A percentile compares a stretch with the other conserved stretches of the same genome.
Conservation (phyloP, 2,329 filamentous ascomycete species). For the Beauveria caledonica region DNA sequence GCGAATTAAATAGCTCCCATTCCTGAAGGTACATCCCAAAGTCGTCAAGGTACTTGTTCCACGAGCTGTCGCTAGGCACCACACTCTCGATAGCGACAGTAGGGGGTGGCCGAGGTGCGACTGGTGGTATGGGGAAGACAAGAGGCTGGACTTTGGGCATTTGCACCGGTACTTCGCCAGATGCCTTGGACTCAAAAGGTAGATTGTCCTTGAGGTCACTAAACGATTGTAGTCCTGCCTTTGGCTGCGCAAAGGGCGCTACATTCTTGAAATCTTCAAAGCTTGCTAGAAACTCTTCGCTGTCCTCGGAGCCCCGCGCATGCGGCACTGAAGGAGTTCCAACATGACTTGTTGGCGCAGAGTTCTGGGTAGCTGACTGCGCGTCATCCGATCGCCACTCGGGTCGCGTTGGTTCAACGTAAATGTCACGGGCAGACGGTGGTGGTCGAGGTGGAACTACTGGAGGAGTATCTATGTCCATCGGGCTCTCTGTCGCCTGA, state of each 20-base stretch:
- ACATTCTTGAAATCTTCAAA: conserved; percentile 49
- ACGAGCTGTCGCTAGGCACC: conserved; percentile 34
- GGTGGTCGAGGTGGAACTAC: conserved; percentile 18
- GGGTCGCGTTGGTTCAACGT: conserved; percentile 49
- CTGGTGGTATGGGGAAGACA: conserved; percentile 40
- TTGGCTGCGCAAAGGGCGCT: conserved; percentile 42
- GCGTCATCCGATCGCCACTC: conserved; percentile 50
- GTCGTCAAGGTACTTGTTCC: conserved; percentile 43
- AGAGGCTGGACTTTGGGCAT: conserved; percentile 28
- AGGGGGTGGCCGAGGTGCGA: conserved; percentile 39
- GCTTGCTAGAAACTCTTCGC: conserved; percentile 44
- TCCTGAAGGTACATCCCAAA: conserved; percentile 46
- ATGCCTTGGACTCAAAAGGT: conserved; percentile 47
- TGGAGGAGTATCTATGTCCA: conserved; percentile 55
- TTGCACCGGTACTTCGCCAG: conserved; percentile 32
- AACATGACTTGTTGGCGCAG: conserved; percentile 16
- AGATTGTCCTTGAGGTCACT: conserved; percentile 47
- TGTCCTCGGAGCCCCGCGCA: conserved; percentile 45
- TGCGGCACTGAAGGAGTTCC: conserved; percentile 24
- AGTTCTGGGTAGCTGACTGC: conserved; percentile 16
- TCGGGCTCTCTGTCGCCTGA: conserved; percentile 38
- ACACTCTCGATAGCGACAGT: conserved; percentile 34
- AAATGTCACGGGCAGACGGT: conserved; percentile 40
- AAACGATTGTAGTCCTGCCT: conserved; percentile 44
- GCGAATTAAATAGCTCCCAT: conserved; percentile 41